phyloP scores from a whole-genome alignment of 140 eudicot genomes.

The Oenanthe javanica region DNA sequence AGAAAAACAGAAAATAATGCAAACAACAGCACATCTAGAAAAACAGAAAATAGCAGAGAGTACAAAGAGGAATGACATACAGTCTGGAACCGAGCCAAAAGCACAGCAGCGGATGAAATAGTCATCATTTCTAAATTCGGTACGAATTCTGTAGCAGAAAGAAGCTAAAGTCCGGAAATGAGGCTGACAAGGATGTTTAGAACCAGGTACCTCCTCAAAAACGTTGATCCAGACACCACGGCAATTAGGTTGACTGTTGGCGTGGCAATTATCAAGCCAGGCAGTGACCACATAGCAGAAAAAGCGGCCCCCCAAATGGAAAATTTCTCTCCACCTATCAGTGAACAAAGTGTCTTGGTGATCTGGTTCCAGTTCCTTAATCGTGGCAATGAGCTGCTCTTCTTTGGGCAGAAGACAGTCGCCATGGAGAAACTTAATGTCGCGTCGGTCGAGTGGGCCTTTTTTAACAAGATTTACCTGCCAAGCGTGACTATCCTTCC shows the following conservation, averaged over 20 bases:
- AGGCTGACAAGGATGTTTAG: not conserved
- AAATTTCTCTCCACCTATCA: not conserved
- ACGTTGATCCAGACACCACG: constrained; percentile 6
- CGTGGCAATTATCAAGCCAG: not conserved
- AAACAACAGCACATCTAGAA: too few relatives aligned
- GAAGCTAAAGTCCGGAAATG: not conserved
- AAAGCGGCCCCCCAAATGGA: not conserved
- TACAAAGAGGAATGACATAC: too few relatives aligned
- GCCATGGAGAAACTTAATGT: too few relatives aligned
- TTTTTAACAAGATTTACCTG: too few relatives aligned
- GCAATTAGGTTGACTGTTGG: not conserved
- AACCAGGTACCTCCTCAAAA: not conserved
- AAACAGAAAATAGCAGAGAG: too few relatives aligned
- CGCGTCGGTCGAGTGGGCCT: too few relatives aligned
- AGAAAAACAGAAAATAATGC: too few relatives aligned
- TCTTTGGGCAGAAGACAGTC: too few relatives aligned
- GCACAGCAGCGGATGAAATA: not conserved
- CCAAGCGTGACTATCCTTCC: too few relatives aligned
- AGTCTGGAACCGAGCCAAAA: not conserved
- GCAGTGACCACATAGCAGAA: not conserved
- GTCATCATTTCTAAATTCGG: not conserved
- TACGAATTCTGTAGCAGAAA: not conserved
- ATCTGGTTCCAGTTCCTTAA: too few relatives aligned
- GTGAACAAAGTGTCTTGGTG: too few relatives aligned
- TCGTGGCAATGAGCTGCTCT: too few relatives aligned